Evolutionary conservation across 2,329 filamentous ascomycete genomes (phyloP), one percentile per base, ranked within the genome.

Genomic region (Aspergillus sp.): DNA sequence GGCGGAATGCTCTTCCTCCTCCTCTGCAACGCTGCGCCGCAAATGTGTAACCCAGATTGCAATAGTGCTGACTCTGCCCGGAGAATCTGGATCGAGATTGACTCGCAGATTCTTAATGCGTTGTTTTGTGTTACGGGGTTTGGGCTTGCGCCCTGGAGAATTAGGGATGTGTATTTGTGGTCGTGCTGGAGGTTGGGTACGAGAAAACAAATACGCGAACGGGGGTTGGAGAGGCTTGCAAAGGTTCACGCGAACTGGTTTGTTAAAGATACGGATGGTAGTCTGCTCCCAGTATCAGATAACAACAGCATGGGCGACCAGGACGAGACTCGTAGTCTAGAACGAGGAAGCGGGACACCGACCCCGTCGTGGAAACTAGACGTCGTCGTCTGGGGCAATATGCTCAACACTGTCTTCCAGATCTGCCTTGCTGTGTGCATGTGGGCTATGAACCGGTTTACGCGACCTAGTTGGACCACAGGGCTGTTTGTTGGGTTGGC

Each of bases 1-100:
- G 92, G 92, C 55, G 92, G 90, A 61, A 96, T 96, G 92, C 83
- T 96, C 38, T 96, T 96, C 77, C 81, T 96, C 19, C 82, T 97
- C 2, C 86, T 96, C 28, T 90, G 89, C 80, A 91, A 92, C 70
- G 91, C 83, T 25, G 91, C 80, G 74, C 79, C 73, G 1, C 77
- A 76, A 48, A 81, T 81, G 79, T 80, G 79, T 76, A 79, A 83
- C 68, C 88, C 84, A 0, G 80, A 80, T 41, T 94, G 91, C 79
- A 84, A 91, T 72, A 82, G 91, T 67, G 88, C 92, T 72, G 81
- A 92, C 70, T 92, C 90, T 0, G 87, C 91, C 2, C 86, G 92
- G n/a, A 83, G 90, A 22, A 88, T 88, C 62, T 96, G 93, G 92
- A 87, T 97, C 67, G 92, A 97, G 77, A 89, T 87, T 69, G 90